A percentile compares a stretch with the other conserved stretches of the same genome.
Conservation (phyloP, 2,329 filamentous ascomycete species). For the Pyrenochaeta sp. region DNA sequence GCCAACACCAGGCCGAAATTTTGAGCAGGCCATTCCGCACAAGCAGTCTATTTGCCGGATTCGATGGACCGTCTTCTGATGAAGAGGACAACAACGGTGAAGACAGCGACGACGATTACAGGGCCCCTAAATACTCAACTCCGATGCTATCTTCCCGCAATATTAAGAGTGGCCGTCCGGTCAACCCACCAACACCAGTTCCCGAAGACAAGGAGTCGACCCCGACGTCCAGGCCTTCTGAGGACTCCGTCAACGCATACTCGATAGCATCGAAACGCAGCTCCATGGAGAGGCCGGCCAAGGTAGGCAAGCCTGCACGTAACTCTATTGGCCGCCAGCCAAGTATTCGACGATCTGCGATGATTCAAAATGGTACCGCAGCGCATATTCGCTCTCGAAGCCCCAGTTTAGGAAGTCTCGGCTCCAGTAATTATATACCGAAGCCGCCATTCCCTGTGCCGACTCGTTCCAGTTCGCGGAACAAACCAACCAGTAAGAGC, state of each 20-base stretch:
- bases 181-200: constrained; percentile 51
- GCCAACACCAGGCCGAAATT: constrained; percentile 64
- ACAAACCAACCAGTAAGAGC: constrained; percentile 71
- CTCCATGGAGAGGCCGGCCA: constrained; percentile 47
- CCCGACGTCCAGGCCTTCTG: constrained; percentile 36
- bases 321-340: constrained; percentile 50
- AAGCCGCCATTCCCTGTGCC: constrained; percentile 91
- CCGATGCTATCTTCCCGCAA: constrained; percentile 56
- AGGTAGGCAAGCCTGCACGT: constrained; percentile 42
- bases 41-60: constrained; percentile 86
- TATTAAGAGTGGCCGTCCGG: constrained; percentile 56
- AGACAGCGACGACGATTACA: constrained; percentile 68
- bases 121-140: constrained; percentile 48
- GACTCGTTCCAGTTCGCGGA: constrained; percentile 83
- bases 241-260: constrained; percentile 36
- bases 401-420: constrained; percentile 68
- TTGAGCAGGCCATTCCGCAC: constrained; percentile 73
- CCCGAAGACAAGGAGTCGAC: constrained; percentile 51
- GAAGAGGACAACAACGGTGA: constrained; percentile 67
- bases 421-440: constrained; percentile 47
- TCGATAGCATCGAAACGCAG: constrained; percentile 33
- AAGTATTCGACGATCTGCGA: constrained; percentile 77
- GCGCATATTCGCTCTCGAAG: constrained; percentile 72
- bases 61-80: constrained; percentile 70
- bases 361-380: constrained; percentile 80